Conservation (phyloP, 2,329 filamentous ascomycete genomes). For the Aschersonia sp. region DNA sequence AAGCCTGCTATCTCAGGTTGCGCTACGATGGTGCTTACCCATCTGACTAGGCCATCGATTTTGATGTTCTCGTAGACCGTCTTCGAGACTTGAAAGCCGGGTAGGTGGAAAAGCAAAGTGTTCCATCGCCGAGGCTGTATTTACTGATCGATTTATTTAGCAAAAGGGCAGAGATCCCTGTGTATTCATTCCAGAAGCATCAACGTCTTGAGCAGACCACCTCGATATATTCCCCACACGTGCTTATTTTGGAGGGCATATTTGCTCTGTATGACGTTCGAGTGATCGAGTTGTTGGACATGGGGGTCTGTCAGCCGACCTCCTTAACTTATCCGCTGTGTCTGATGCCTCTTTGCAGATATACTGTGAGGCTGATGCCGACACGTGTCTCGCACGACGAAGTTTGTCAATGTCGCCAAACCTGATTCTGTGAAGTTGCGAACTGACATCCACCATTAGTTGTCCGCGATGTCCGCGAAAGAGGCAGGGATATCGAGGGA, state of each 20-base stretch:
- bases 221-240: conserved; percentile 89
- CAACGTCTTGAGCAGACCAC: conserved; percentile 66
- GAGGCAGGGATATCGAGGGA: conserved; percentile 83
- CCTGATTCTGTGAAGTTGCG: background rate
- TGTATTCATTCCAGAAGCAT: conserved; percentile 93
- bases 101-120: conserved; percentile 34
- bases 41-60: conserved; percentile 60
- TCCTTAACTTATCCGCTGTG: background rate
- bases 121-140: background rate
- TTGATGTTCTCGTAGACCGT: conserved; percentile 70
- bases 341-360: conserved; percentile 36
- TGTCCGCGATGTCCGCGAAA: conserved; percentile 74
- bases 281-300: conserved; percentile 75
- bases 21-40: background rate
- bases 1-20: background rate
- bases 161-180: conserved; percentile 77
- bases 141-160: conserved; percentile 25
- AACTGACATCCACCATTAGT: conserved; percentile 31
- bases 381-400: conserved; percentile 81
- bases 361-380: conserved; percentile 90
- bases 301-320: conserved; percentile 49
- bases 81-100: conserved; percentile 80
- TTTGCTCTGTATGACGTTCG: conserved; percentile 84
- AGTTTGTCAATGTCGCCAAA: conserved; percentile 34
- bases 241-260: conserved; percentile 89